Conservation (phyloP, 2,329 filamentous ascomycete genomes). For the Aspergillus sp. region DNA sequence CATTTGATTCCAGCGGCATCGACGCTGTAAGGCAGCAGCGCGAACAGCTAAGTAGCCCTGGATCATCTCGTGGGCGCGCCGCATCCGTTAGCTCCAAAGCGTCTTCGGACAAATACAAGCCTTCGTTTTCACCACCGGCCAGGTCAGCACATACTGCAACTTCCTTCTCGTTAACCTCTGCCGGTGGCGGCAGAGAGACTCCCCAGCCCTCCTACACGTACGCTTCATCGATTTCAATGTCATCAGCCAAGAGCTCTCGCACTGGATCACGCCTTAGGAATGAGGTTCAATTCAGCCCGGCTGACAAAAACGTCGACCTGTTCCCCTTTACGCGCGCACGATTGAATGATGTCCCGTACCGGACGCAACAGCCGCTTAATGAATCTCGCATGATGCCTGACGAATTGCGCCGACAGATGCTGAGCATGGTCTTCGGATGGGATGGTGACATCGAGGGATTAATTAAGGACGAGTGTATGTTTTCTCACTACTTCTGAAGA, state of each 20-base stretch:
- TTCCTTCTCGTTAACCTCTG: constrained; percentile 45
- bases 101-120: constrained; percentile 47
- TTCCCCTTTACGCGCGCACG: constrained; percentile 84
- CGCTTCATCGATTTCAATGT: constrained; percentile 48
- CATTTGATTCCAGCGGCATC: constrained; percentile 66
- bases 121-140: constrained; percentile 42
- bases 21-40: constrained; percentile 62
- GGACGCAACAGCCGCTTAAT: constrained; percentile 62
- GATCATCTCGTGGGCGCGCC: constrained; percentile 59
- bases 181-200: constrained; percentile 30
- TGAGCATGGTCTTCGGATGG: constrained; percentile 94
- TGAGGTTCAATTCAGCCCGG: constrained; percentile 75
- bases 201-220: constrained; percentile 43
- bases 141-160: constrained; percentile 46
- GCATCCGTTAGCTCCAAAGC: constrained; percentile 62
- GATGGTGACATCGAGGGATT: constrained; percentile 78
- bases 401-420: constrained; percentile 84
- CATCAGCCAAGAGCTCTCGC: constrained; percentile 44
- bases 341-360: constrained; percentile 79
- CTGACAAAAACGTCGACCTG: constrained; percentile 72
- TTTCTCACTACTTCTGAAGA: neutral
- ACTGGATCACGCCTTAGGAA: constrained; percentile 71
- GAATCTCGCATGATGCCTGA: constrained; percentile 66
- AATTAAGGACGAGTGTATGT: constrained; percentile 74
- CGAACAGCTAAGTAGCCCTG: constrained; percentile 68